phyloP scores from a whole-genome alignment of 805 yeast species.

The Candida ficus region DNA sequence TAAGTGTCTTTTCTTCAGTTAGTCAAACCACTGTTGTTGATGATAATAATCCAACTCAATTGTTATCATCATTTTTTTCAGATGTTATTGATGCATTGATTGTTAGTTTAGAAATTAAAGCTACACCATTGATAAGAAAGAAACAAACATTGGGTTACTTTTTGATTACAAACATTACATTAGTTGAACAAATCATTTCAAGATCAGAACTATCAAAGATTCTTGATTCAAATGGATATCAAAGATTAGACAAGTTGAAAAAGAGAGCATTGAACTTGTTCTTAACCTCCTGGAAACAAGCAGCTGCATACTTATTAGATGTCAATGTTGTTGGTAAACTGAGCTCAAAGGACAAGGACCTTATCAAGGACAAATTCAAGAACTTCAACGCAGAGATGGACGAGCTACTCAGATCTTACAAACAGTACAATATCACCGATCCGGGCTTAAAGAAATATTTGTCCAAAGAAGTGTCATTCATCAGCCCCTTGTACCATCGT shows the following conservation, averaged over 20 bases:
- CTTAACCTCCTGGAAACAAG: slow-evolving; percentile 72
- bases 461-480: slow-evolving; percentile 65
- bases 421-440: slow-evolving; percentile 61
- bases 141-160: slow-evolving; percentile 57
- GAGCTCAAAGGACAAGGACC: slow-evolving; percentile 72
- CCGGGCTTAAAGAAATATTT: slow-evolving; percentile 57
- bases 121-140: slow-evolving; percentile 31
- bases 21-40: slow-evolving; percentile 34
- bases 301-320: slow-evolving; percentile 74
- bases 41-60: slow-evolving; percentile 40
- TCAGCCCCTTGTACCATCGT: slow-evolving; percentile 79
- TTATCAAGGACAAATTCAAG: slow-evolving; percentile 76
- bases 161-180: slow-evolving; percentile 62
- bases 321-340: slow-evolving; percentile 60
- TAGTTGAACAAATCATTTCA: slow-evolving; percentile 69
- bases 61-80: slow-evolving; percentile 62
- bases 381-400: slow-evolving; percentile 83
- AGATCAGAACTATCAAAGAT: slow-evolving; percentile 51
- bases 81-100: slow-evolving; percentile 76
- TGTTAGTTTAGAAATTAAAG: slow-evolving; percentile 56
- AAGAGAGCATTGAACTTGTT: slow-evolving; percentile 71
- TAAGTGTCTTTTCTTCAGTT: slow-evolving; percentile 43
- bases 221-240: slow-evolving; percentile 54
- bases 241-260: slow-evolving; percentile 60
- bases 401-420: slow-evolving; percentile 61